Evolutionary conservation across 495 filamentous ascomycete genomes (phyloP), one percentile per base, ranked within the genome.

Genomic region (Xylaria intraflava): DNA sequence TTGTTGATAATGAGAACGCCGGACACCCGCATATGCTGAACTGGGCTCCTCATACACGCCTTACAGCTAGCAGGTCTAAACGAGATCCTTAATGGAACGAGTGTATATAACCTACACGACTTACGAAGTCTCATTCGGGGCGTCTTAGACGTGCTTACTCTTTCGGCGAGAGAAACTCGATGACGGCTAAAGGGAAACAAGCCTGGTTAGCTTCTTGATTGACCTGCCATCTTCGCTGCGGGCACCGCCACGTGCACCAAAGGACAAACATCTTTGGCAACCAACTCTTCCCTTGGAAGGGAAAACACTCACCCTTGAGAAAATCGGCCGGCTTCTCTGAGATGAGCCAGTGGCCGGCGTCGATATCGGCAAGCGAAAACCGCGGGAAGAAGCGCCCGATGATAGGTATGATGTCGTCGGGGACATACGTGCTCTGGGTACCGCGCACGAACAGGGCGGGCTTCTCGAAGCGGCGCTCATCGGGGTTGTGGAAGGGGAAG

Each of bases 341-440:
- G 58, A 94, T 92, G 0, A 98, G 73, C 93, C 93, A 97, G 65
- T 98, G 93, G 0, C 93, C 93, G 5, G 85, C 80, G 17, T 96
- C 88, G 30, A 96, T 79, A 72, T 96, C 91, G 12, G 76, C 81
- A 29, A 96, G 64, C 61, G 80, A 68, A 52, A 96, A 93, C 36
- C 78, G 73, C 24, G 93, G 93, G 66, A 96, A 98, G 69, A 97
- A 96, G 55, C 78, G 76, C 19, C 90, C 94, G 55, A 96, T 89
- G 4, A 87, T 70, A 9, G 93, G 92, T 27, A 98, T 66, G n/a
- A 83, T 81, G 62, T 96, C 88, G 59, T 96, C 90, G 1, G 86
- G 79, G 0, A 98, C 83, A 69, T 98, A 98, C 49, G 73, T 77
- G 64, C 89, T 95, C 60, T 78, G 79, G 0, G 88, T 90, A 2